Evolutionary conservation across 2,329 filamentous ascomycete genomes (phyloP).

Genomic region (Fusarium sp.): DNA sequence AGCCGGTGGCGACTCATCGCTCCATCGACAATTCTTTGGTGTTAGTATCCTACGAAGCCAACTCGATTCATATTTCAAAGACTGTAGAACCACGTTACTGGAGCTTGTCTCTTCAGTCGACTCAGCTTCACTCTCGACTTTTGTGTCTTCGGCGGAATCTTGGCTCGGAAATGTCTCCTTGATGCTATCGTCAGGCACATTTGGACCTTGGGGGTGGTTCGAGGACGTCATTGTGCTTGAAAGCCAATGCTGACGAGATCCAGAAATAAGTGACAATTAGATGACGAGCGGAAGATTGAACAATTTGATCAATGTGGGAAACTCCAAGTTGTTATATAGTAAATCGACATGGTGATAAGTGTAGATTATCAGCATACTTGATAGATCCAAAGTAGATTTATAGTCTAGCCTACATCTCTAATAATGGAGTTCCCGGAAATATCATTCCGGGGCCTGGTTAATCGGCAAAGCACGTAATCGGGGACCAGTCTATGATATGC

Average conservation of each 20-base stretch:
- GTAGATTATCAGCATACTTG: background rate
- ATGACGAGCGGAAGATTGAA: background rate
- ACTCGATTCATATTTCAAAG: conserved; percentile 43
- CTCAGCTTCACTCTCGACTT: conserved; percentile 7
- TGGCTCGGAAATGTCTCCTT: conserved; percentile 13
- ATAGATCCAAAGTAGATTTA: conserved; percentile 18
- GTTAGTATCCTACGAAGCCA: conserved; percentile 54
- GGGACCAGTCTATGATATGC: background rate
- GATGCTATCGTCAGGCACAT: conserved; percentile 17
- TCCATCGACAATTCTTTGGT: conserved; percentile 76
- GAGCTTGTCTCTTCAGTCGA: conserved; percentile 33
- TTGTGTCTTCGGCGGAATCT: background rate
- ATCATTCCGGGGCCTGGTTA: conserved; percentile 5
- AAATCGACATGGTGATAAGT: background rate
- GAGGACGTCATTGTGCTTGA: conserved; percentile 29
- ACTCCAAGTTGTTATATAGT: background rate
- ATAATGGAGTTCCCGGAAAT: conserved; percentile 25
- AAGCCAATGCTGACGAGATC: background rate
- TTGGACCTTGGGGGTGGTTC: conserved; percentile 1
- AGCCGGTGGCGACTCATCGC: conserved; percentile 72
- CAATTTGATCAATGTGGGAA: background rate
- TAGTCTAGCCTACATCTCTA: conserved; percentile 10
- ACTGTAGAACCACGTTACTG: conserved; percentile 3
- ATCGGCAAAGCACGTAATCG: conserved; percentile 10
- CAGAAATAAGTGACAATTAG: background rate